Conservation (phyloP, 176 grass and related monocot genomes). For the Saccharum officinarum region DNA sequence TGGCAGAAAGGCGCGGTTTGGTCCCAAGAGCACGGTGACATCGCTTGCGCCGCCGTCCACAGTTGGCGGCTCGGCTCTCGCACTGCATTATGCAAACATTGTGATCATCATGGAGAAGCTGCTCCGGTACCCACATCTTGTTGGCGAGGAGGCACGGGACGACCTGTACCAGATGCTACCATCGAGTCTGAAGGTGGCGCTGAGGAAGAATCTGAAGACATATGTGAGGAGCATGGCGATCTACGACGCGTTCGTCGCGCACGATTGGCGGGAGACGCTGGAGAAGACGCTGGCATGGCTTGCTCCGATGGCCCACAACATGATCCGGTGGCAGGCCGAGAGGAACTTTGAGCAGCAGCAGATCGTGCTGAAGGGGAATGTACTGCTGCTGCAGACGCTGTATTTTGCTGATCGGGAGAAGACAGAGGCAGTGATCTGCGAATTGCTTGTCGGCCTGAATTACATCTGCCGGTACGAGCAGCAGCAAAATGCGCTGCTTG, state of each 20-base stretch:
- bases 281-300: constrained; percentile 85
- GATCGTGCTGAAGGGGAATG: constrained; percentile 62
- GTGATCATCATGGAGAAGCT: constrained; percentile 92
- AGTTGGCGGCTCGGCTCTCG: constrained; percentile 74
- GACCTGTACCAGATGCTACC: constrained; percentile 97
- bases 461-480: constrained; percentile 98
- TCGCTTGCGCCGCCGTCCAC: constrained; percentile 66
- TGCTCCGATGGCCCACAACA: constrained; percentile 81
- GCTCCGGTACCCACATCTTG: constrained; percentile 83
- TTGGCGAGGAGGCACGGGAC: constrained; percentile 85
- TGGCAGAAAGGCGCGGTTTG: constrained; percentile 33
- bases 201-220: constrained; percentile 57
- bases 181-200: constrained; percentile 45
- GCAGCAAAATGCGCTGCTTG: constrained; percentile 87
- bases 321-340: constrained; percentile 87
- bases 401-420: constrained; percentile 89
- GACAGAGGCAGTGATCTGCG: constrained; percentile 72
- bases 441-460: constrained; percentile 88
- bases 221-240: constrained; percentile 70
- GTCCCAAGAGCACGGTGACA: constrained; percentile 75
- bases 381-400: constrained; percentile 74
- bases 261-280: constrained; percentile 84
- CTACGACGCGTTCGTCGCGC: constrained; percentile 88
- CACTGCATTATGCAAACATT: constrained; percentile 85
- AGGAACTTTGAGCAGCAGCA: constrained; percentile 93